Evolutionary conservation across 2,329 filamentous ascomycete species (phyloP), one percentile per base, ranked within the genome.

Genomic region (Colletotrichum gloeosporioides): DNA sequence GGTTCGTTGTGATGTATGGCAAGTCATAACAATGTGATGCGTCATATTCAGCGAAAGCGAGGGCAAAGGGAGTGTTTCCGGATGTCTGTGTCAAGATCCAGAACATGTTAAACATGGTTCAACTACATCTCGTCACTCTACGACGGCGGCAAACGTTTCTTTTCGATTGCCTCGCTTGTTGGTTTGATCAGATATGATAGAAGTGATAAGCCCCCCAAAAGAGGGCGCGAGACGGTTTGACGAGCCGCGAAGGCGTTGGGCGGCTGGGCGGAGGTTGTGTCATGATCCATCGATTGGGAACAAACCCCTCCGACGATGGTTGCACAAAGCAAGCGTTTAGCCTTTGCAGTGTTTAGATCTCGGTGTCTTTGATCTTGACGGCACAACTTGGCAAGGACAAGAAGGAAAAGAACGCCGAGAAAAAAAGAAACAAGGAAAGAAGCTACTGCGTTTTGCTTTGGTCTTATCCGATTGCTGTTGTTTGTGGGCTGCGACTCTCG

Each of bases 161-260:
- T 74, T 65, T 65, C 15, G 29, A 36, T 16, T 18, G 18, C 22
- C 36, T 49, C 63, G 36, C 36, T 25, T 29, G 25, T 29, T 25
- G 34, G 22, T 71, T 71, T 65, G 32, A 29, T 74, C 67, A 74
- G 70, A 65, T 74, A 10, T 74, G 72, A 74, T 71, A 49, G 59
- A 65, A 53, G 34, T n/a, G 59, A 12, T 36, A 16, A n/a, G 27
- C 63, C 22, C 16, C 44, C 44, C 18, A n/a, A n/a, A 49, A 49
- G 18, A 29, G 8, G 72, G 64, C 68, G 71, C 49, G 61, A 61
- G 49, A 74, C 67, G 32, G 29, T 8, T 59, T 36, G n/a, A 61
- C 67, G 34, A n/a, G 44, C 61, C 27, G 34, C 59, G 59, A 61
- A 16, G 34, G 16, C 25, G 27, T 9, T 27, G 27, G 16, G 8